A percentile compares a stretch with the other conserved stretches of the same genome.
Conservation (phyloP, 2,329 filamentous ascomycete species). For the Aspergillus sp. region DNA sequence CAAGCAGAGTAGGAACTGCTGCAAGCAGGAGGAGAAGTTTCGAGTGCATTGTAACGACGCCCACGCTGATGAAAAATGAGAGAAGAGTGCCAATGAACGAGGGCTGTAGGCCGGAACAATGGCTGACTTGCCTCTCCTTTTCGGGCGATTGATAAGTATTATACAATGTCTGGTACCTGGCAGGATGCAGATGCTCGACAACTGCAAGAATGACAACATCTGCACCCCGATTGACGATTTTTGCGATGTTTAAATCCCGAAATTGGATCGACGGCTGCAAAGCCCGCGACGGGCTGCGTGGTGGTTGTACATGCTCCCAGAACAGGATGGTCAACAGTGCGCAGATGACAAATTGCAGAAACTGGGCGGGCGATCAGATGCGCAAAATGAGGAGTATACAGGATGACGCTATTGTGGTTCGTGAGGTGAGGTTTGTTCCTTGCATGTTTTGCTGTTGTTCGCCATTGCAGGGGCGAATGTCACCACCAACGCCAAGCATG, state of each 20-base stretch:
- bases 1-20: slow-evolving; percentile 22
- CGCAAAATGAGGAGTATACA: background rate
- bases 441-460: background rate
- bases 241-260: slow-evolving; percentile 4
- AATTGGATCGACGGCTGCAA: slow-evolving; percentile 2
- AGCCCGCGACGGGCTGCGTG: background rate
- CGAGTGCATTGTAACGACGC: slow-evolving; percentile 22
- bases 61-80: background rate
- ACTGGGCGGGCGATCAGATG: background rate
- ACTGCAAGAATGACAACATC: slow-evolving; percentile 8
- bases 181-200: background rate
- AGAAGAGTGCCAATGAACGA: background rate
- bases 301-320: background rate
- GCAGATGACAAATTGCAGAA: slow-evolving; percentile 1
- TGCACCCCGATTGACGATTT: slow-evolving; percentile 1
- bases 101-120: background rate
- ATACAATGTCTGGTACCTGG: background rate
- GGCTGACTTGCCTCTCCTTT: background rate
- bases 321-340: background rate
- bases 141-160: slow-evolving; percentile 1
- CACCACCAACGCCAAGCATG: slow-evolving; percentile 15
- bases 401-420: background rate
- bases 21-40: slow-evolving; percentile 23
- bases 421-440: background rate
- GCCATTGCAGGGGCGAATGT: background rate